Base-by-base conservation (phyloP, 768 basidiomycete species). In the Cubamyces lactineus region DNA sequence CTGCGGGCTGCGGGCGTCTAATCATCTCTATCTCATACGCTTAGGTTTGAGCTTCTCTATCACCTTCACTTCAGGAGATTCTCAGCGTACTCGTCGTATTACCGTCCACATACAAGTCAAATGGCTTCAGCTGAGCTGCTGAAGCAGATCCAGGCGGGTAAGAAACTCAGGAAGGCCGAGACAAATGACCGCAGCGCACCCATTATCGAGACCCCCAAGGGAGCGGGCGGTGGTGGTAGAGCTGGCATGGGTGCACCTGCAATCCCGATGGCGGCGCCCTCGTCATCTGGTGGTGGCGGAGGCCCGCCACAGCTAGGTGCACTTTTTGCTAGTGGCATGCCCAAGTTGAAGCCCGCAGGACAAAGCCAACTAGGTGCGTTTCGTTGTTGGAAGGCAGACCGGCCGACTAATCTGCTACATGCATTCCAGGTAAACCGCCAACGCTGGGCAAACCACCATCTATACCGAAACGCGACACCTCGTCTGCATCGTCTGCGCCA, bases 251-350 rank as follows among this genome's bases (percentile, higher is more conserved):
- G 61, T n/a, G 68, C 65, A 17, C 65, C 75, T 21, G 67, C 24
- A 63, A 75, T 41, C 50, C 67, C 24, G 49, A 65, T 59, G 16
- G 53, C 19, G 57, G 41, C 59, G 34, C 65, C 54, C 53, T 54
- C 63, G 8, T 59, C 67, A 8, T 71, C 60, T 28, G 77, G 74
- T 7, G 76, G 71, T n/a, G 86, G 71, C 17, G 86, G 71, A 19
- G 86, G 80, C 7, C 86, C 93, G 26, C 91, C 92, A 24, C 93
- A 95, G 73, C 77, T 96, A 4, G 94, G 86, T 34, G 88, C 85
- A 1, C 75, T 97, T 12, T 96, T 97, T 70, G 93, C 94, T 47
- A 94, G 92, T 16, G 94, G 95, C 1, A 86, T 96, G 79, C 95
- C 95, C 4, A 95, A 91, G 71, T 72, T 96, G 70, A 96, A 89